These are phyloP conservation scores for Claviceps sp. DNA, from an alignment of 2,329 filamentous ascomycete genomes.

Conservation along the genomic window DNA sequence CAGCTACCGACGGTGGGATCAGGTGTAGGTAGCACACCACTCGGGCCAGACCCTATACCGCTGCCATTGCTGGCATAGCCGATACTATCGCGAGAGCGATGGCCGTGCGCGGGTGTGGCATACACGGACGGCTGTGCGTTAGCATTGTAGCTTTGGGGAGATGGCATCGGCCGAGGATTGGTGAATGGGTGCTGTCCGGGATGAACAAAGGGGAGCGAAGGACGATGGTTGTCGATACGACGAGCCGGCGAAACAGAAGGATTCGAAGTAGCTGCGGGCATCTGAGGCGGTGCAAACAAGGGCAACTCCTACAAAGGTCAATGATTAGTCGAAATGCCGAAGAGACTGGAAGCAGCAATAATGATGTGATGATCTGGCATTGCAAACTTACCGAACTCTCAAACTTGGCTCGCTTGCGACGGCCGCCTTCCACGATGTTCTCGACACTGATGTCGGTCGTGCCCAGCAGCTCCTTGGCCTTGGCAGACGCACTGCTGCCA, in stretches of 20 bases:
- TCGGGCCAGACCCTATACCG: slow-evolving; percentile 18
- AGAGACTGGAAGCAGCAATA: not conserved
- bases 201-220: slow-evolving; percentile 61
- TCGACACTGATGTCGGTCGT: slow-evolving; percentile 96
- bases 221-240: slow-evolving; percentile 58
- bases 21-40: slow-evolving; percentile 67
- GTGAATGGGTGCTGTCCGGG: slow-evolving; percentile 68
- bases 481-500: slow-evolving; percentile 57
- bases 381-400: slow-evolving; percentile 77
- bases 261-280: slow-evolving; percentile 88
- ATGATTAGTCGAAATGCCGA: not conserved
- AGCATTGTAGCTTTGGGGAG: slow-evolving; percentile 58
- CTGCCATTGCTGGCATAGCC: slow-evolving; percentile 36
- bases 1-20: slow-evolving; percentile 96
- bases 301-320: slow-evolving; percentile 62
- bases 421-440: slow-evolving; percentile 94
- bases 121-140: slow-evolving; percentile 42
- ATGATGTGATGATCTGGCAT: not conserved
- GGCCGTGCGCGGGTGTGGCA: slow-evolving; percentile 45
- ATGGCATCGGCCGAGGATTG: slow-evolving; percentile 65
- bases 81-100: slow-evolving; percentile 52
- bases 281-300: slow-evolving; percentile 85
- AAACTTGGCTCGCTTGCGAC: slow-evolving; percentile 86
- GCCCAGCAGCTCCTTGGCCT: slow-evolving; percentile 72
- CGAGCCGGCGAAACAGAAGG: slow-evolving; percentile 91